Evolutionary conservation across 2,329 filamentous ascomycete genomes (phyloP).

Genomic region (Penicillium capsulatum): DNA sequence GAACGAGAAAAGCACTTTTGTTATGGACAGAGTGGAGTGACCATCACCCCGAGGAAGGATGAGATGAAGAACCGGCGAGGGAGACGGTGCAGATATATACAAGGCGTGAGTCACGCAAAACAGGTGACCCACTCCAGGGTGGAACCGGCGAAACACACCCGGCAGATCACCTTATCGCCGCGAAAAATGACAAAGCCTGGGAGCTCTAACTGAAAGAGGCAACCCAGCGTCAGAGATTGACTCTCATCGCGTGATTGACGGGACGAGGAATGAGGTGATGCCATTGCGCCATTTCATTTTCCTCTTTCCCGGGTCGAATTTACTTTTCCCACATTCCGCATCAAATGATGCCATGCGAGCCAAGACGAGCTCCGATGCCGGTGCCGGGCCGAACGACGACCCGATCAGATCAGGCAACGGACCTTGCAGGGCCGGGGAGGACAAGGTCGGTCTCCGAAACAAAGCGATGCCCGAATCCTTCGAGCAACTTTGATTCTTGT

Average conservation of each 20-base stretch:
- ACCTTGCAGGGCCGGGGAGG: background rate
- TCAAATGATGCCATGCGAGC: constrained; percentile 6
- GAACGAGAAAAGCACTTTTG: constrained; percentile 12
- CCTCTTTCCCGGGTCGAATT: too few species aligned
- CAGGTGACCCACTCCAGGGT: constrained; percentile 14
- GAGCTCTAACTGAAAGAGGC: constrained; percentile 16
- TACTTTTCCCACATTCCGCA: too few species aligned
- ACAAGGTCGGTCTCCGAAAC: too few species aligned
- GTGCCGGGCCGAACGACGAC: constrained; percentile 20
- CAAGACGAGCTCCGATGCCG: too few species aligned
- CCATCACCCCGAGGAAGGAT: constrained; percentile 37
- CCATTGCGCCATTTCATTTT: constrained; percentile 1
- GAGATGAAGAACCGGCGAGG: constrained; percentile 32
- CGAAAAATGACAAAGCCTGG: constrained; percentile 14
- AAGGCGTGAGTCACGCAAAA: constrained; percentile 20
- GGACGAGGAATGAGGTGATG: background rate
- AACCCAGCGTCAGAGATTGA: constrained; percentile 8
- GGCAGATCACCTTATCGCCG: constrained; percentile 20
- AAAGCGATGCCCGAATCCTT: too few species aligned
- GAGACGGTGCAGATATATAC: constrained; percentile 17
- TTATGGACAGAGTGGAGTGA: constrained; percentile 30
- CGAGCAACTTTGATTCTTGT: too few species aligned
- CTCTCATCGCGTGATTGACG: constrained; percentile 10
- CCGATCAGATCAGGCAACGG: constrained; percentile 19
- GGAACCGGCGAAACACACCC: constrained; percentile 11